Evolutionary conservation across 2,329 filamentous ascomycete genomes (phyloP), one percentile per base, ranked within the genome.

Genomic region (Exophiala lecanii-corni): DNA sequence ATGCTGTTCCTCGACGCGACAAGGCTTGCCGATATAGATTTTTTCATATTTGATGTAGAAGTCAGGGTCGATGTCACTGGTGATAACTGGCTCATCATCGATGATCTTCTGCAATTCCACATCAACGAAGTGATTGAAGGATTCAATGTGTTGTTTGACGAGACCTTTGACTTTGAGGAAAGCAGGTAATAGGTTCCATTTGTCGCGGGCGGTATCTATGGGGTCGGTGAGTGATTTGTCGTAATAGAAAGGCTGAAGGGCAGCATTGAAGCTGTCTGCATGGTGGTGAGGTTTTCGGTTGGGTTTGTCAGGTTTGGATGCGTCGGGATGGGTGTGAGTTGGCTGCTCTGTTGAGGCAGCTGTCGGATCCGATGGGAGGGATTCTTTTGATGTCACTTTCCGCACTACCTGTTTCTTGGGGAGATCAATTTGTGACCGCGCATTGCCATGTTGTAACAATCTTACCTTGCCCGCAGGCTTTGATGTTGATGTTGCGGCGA

Each of bases 81-180:
- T 81, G 51, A 98, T 86, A 30, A 81, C 84, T 36, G 84, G 82
- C 63, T 96, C 97, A 39, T 91, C 86, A 62, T 87, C 82, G 54
- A 98, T 84, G 56, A 98, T 98, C 58, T 96, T 89, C 69, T 95
- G 95, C 64, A 98, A 82, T 62, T 97, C 89, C 43, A 94, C 85
- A 57, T 98, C 88, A 55, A 96, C 85, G 58, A 98, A 97, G 69
- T 92, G 95, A 69, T 98, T 96, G 75, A 94, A 98, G 17, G 92
- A 97, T 70, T 98, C 94, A 61, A 95, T 91, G 65, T 96, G 89
- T 72, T 97, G 91, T 66, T 96, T 96, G 40, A 96, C 89, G 44
- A 96, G 73, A 44, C 89, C 89, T 68, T 98, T 98, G 58, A 96
- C 89, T 66, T 96, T 96, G 46, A 98, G 72, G 65, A 98, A 98